Evolutionary conservation across 2,329 filamentous ascomycete genomes (phyloP).

Genomic region (Alternaria sp.): DNA sequence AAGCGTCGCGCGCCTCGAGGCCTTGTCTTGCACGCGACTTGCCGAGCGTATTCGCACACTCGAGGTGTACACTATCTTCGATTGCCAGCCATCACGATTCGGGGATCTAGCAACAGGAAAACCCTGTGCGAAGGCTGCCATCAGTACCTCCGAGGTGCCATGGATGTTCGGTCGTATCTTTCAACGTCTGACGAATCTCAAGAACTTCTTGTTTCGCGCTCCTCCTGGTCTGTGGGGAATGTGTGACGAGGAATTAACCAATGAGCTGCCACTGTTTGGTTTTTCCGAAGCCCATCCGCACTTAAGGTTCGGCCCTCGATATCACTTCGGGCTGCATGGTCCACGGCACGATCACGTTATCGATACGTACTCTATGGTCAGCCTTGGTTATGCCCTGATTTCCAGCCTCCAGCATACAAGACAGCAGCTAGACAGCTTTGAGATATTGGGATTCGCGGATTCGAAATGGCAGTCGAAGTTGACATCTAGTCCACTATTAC

Average conservation of each 20-base stretch:
- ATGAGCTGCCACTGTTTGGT: neutral
- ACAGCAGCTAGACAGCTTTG: neutral
- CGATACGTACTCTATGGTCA: neutral
- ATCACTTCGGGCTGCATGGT: too few relatives aligned
- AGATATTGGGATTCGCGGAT: neutral
- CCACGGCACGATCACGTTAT: neutral
- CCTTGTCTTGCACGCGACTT: slow-evolving; percentile 7
- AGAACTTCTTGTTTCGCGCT: neutral
- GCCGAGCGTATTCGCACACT: slow-evolving; percentile 2
- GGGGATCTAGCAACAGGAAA: neutral
- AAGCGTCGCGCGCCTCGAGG: neutral
- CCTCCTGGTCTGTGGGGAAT: neutral
- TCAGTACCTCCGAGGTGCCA: neutral
- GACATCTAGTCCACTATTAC: neutral
- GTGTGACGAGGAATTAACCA: neutral
- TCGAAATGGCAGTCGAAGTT: slow-evolving; percentile 6
- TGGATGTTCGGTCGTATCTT: neutral
- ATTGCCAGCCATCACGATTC: neutral
- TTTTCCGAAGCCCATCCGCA: too few relatives aligned
- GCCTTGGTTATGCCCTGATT: neutral
- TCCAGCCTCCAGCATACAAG: too few relatives aligned
- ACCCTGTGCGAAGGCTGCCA: neutral
- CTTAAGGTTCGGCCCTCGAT: neutral
- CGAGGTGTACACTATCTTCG: neutral
- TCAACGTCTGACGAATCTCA: neutral